phyloP scores from a whole-genome alignment of 2,329 filamentous ascomycete species.

The Ceratocystis papillata region DNA sequence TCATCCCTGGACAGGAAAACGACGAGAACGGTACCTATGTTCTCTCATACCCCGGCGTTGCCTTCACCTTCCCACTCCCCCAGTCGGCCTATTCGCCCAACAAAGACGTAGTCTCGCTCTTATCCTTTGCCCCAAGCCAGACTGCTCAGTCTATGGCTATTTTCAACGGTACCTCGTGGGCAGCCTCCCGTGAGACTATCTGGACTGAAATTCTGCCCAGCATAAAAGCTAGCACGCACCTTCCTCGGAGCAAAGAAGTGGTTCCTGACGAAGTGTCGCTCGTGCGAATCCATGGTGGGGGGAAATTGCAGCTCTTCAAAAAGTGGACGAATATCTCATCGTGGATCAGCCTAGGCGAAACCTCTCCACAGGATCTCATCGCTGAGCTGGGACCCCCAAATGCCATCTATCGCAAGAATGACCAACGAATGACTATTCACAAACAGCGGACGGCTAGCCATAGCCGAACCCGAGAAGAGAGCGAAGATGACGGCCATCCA shows the following conservation, averaged over 20 bases:
- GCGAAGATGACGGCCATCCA: slow-evolving; percentile 30
- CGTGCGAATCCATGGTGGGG: slow-evolving; percentile 65
- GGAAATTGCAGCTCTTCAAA: slow-evolving; percentile 65
- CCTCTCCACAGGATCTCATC: slow-evolving; percentile 82
- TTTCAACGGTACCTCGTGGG: slow-evolving; percentile 84
- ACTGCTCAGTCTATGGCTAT: slow-evolving; percentile 80
- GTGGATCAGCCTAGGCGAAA: slow-evolving; percentile 69
- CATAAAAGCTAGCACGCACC: slow-evolving; percentile 58
- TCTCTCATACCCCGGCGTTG: slow-evolving; percentile 86
- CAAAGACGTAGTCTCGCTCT: slow-evolving; percentile 73
- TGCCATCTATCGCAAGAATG: slow-evolving; percentile 84
- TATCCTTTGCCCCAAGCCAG: slow-evolving; percentile 66
- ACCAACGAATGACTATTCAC: slow-evolving; percentile 80
- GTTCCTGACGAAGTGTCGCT: slow-evolving; percentile 83
- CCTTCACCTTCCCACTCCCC: slow-evolving; percentile 78
- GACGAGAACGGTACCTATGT: slow-evolving; percentile 63
- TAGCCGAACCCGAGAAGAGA: slow-evolving; percentile 35
- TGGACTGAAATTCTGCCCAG: slow-evolving; percentile 67
- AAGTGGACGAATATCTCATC: slow-evolving; percentile 56
- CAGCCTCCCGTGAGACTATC: slow-evolving; percentile 62
- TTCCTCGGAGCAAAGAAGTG: slow-evolving; percentile 61
- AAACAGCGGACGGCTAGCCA: slow-evolving; percentile 47
- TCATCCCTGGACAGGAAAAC: slow-evolving; percentile 44
- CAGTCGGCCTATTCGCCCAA: slow-evolving; percentile 61
- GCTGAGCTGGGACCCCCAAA: slow-evolving; percentile 87